Evolutionary conservation across 306 rosid genomes (phyloP).

Genomic region (Benincasa hispida): DNA sequence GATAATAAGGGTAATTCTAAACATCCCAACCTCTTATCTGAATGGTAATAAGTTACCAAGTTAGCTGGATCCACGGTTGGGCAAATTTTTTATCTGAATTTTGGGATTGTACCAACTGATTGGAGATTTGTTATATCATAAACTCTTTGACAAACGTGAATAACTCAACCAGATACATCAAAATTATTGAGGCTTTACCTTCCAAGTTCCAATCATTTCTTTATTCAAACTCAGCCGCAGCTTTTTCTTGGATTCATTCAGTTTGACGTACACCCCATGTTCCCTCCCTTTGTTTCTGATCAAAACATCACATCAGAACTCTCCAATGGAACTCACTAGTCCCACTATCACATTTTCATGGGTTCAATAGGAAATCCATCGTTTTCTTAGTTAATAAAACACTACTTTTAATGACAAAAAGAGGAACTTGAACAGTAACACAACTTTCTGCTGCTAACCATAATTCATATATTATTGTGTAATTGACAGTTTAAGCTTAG

Average conservation of each 20-base stretch:
- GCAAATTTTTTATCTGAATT: background rate
- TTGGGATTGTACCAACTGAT: background rate
- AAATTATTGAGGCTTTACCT: background rate
- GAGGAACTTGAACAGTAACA: background rate
- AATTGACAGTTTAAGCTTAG: background rate
- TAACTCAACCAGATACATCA: background rate
- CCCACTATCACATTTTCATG: slow-evolving; percentile 1
- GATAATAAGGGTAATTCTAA: too few relatives aligned
- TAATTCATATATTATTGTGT: background rate
- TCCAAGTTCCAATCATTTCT: background rate
- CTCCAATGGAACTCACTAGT: slow-evolving; percentile 14
- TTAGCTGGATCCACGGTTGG: background rate
- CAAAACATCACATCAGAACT: slow-evolving; percentile 7
- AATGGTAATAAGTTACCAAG: background rate
- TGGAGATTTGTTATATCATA: background rate
- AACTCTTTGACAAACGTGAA: background rate
- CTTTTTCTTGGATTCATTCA: background rate
- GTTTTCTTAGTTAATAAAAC: background rate
- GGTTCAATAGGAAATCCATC: background rate
- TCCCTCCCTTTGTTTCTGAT: slow-evolving; percentile 1
- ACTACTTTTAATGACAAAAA: background rate
- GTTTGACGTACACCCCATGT: background rate
- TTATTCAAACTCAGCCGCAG: background rate
- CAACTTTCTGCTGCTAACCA: background rate
- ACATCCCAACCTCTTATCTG: background rate